These are phyloP conservation scores for Wallemia ichthyophaga DNA, from an alignment of 1,284 basidiomycete genomes.

Conservation along the genomic window DNA sequence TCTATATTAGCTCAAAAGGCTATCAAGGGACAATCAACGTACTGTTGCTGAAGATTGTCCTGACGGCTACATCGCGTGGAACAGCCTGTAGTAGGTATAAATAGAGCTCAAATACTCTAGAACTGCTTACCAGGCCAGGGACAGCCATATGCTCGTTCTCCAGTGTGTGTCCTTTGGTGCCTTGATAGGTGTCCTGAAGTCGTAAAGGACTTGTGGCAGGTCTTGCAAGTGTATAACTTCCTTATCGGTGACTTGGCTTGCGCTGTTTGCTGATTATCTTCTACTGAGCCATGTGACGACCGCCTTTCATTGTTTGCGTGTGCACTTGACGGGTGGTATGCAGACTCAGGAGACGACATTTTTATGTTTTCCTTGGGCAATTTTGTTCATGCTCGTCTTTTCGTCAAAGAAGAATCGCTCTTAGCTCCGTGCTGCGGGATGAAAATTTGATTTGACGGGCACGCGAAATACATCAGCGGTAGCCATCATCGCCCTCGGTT, in stretches of 20 bases:
- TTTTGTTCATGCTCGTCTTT: not conserved
- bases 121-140: constrained; percentile 25
- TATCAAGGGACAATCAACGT: constrained; percentile 15
- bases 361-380: not conserved
- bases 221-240: constrained; percentile 25
- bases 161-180: constrained; percentile 47
- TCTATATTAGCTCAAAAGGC: not conserved
- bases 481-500: no score
- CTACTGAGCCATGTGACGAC: not conserved
- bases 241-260: not conserved
- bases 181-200: constrained; percentile 55
- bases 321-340: not conserved
- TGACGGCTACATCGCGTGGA: constrained; percentile 46
- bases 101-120: not conserved
- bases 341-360: not conserved
- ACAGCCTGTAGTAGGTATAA: constrained; percentile 20
- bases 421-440: not conserved
- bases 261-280: constrained; percentile 14
- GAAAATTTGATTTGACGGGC: not conserved
- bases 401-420: not conserved
- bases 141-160: constrained; percentile 46
- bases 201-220: constrained; percentile 40
- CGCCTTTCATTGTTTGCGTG: not conserved
- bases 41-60: constrained; percentile 58
- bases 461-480: no score